Base-by-base conservation (phyloP, 345 rosid genomes). In the Balakata baccata region DNA sequence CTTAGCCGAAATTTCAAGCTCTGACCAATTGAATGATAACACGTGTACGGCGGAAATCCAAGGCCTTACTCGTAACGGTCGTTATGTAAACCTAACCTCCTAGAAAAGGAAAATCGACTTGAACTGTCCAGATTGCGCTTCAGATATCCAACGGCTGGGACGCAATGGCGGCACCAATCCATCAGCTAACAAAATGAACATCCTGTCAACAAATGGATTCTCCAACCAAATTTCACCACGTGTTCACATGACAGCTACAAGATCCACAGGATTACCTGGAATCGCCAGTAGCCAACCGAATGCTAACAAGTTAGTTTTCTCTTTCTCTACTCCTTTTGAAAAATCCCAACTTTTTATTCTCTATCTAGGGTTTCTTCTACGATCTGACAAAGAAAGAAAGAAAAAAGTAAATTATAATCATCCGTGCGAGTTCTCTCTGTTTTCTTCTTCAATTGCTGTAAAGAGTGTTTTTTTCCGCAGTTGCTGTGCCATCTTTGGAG, bases 271-370 rank as follows among this genome's bases (percentile, higher is more conserved):
- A 72, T 88, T 82, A 86, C 90, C 90, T 90, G 93, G 86, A 85
- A 84, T 77, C 85, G 87, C 91, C 93, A 86, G 92, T 85, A 78
- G 64, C 90, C 93, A 89, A 84, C 86, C 83, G 70, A 65, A 83
- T 60, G 76, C 80, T 84, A 77, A 82, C 82, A 72, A 76, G 82
- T 78, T 77, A 54, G 56, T 59, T 72, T 39, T 56, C 45, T 76
- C 66, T 72, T 54, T 76, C 74, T 43, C 46, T 77, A 47, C 64
- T 57, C 51, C 69, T 71, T 76, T 77, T 45, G 65, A 13, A 14
- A 72, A 41, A 72, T 16, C 25, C 14, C 22, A 10, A 54, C 45
- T 56, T 45, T 64, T 20, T 20, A 47, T 39, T 16, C 68, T 75
- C 39, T 66, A 66, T 45, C 23, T 59, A 64, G 80, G 68, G 68